Evolutionary conservation across 2,329 filamentous ascomycete genomes (phyloP), one percentile per base, ranked within the genome.

Genomic region (Trichophyton verrucosum): DNA sequence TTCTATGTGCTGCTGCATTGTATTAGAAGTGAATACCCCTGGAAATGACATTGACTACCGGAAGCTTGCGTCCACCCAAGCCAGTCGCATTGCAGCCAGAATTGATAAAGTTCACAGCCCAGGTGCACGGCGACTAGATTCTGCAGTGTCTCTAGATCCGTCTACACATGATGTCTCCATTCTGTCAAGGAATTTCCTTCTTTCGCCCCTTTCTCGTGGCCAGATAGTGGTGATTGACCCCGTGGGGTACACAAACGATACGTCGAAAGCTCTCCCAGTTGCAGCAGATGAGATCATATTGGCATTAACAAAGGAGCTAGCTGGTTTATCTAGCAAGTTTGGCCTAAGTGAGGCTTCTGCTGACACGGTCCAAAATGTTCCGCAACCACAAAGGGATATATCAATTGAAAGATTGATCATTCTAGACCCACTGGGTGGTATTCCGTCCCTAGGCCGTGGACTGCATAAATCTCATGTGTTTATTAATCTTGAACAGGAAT

Each of bases 401-500:
- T 81, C 82, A 0, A 76, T 99, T 4, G 92, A 97, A 70, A 83
- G 92, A 40, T 80, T 99, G 47, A 95, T 99, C 64, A 78, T 99
- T 30, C 80, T 99, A 5, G 94, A 99, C 71, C 86, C 89, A 0
- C 75, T 91, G 0, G 94, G 94, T 2, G 92, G 91, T 0, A 90
- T 91, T 53, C 94, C 94, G 0, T 79, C 89, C 62, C 71, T 80
- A 67, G 75, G 80, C 71, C 72, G 81, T 65, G n/a, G 53, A 24
- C 76, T 81, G 51, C 75, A 87, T 73, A 66, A 82, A 80, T 58
- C 87, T 1, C 87, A 94, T 70, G 83, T 94, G 6, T 97, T 96
- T 70, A 83, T 99, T 70, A 99, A 99, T 67, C 80, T 99, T 61
- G 88, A 95, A 69, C 91, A 97, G 69, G 92, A 99, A 70, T 96